Base-by-base conservation (phyloP, 2,329 filamentous ascomycete genomes). In the Claviceps purpurea region DNA sequence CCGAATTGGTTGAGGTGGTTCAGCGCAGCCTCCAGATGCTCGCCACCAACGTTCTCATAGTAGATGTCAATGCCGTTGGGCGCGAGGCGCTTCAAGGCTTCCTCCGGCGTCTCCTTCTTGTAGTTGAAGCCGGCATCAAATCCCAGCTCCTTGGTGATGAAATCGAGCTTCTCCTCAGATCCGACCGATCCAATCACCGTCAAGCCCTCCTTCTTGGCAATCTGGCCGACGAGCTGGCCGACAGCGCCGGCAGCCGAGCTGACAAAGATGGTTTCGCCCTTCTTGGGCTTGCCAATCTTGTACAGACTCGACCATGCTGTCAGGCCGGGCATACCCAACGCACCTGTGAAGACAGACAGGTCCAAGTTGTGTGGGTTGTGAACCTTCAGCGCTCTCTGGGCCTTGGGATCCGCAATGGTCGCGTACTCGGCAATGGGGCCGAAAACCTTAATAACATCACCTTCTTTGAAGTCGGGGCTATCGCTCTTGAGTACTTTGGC, bases 181-280 rank as follows among this genome's bases (percentile, higher is more conserved):
- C 89, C 88, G 11, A 89, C 87, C 50, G 82, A 87, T 18, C 88
- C 89, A 56, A 94, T 84, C 42, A 94, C 88, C 45, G 69, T 82
- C 53, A 93, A 68, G 2, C 88, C 88, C 66, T 90, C 83, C 55
- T 82, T 79, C 76, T 91, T 91, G 55, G 87, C 87, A 45, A 94
- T 69, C 69, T 93, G 88, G 5, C 88, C 88, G 20, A 93, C 88
- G 7, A 93, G 65, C 67, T 90, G 85, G 3, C 89, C 88, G 3
- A 94, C 88, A 1, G 87, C 87, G 34, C 89, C 88, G 3, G 83
- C 84, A 0, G 88, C 88, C 3, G 86, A 84, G 53, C 81, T 86
- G 58, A 95, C 76, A 67, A 91, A 89, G 62, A 95, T 88, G 41
- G 85, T 90, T 59, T 88, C 82, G 1, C 82, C 83, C 54, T 73